A percentile compares a stretch with the other conserved stretches of the same genome.
Conservation (phyloP, 2,329 filamentous ascomycete genomes). For the Alternaria solani region DNA sequence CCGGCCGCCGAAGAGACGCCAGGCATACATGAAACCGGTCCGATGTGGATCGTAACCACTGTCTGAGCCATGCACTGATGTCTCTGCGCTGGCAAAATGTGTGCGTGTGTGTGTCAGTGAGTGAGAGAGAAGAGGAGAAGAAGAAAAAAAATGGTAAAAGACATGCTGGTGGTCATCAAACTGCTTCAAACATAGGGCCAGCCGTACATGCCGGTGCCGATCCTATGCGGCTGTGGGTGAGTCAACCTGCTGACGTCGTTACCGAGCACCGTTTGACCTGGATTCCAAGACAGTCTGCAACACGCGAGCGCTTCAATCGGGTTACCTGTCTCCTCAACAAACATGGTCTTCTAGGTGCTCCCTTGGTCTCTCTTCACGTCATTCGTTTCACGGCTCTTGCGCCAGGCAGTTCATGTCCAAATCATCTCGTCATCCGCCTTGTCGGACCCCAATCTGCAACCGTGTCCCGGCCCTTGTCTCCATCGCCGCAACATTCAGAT, state of each 20-base stretch:
- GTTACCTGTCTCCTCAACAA: slow-evolving; percentile 8
- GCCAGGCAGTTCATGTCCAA: slow-evolving; percentile 2
- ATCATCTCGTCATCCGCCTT: slow-evolving; percentile 2
- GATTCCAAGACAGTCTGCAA: slow-evolving; percentile 10
- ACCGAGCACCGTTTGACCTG: slow-evolving; percentile 9
- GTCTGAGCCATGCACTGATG: slow-evolving; percentile 5
- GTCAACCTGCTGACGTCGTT: slow-evolving; percentile 9
- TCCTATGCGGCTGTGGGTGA: slow-evolving; percentile 10
- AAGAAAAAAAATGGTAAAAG: slow-evolving; percentile 4
- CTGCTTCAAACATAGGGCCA: slow-evolving; percentile 13
- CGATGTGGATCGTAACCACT: slow-evolving; percentile 22
- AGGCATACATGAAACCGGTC: slow-evolving; percentile 31
- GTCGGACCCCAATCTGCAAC: slow-evolving; percentile 24
- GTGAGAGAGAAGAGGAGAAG: background rate
- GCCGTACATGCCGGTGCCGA: slow-evolving; percentile 14
- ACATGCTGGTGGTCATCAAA: slow-evolving; percentile 15
- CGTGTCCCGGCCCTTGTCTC: slow-evolving; percentile 68
- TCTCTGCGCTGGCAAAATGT: background rate
- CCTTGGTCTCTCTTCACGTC: slow-evolving; percentile 5
- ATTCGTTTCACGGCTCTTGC: slow-evolving; percentile 13
- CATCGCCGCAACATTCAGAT: slow-evolving; percentile 68
- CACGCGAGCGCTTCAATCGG: slow-evolving; percentile 13
- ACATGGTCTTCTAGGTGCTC: background rate
- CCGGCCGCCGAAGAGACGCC: slow-evolving; percentile 3
- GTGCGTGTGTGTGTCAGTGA: background rate